Evolutionary conservation across 2,329 filamentous ascomycete genomes (phyloP).

Genomic region (Podosphaera fusca): DNA sequence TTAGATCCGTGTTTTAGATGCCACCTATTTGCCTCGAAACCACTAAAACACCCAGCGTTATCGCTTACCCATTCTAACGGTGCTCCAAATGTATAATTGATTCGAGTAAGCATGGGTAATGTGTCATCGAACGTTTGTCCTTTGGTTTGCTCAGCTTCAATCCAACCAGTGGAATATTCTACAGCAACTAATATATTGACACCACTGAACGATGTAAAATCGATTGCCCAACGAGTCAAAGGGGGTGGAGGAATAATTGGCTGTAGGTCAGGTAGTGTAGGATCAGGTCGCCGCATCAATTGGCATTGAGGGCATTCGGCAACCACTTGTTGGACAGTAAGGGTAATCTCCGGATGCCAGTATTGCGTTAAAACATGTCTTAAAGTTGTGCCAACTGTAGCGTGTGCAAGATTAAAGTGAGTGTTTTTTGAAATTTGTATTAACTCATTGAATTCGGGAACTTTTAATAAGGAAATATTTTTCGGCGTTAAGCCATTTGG

Average conservation of each 20-base stretch:
- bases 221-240: not conserved
- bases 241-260: not conserved
- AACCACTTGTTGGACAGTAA: not conserved
- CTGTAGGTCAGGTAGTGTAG: not conserved
- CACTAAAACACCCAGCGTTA: not conserved
- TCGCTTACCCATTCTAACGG: not conserved
- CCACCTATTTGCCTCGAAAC: not conserved
- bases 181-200: not conserved
- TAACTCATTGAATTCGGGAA: not conserved
- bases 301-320: not conserved
- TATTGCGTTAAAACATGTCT: too few species aligned
- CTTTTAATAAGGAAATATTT: not conserved
- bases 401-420: not conserved
- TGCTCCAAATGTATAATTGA: not conserved
- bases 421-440: not conserved
- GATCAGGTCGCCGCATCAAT: not conserved
- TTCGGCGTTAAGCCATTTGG: not conserved
- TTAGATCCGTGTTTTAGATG: not conserved
- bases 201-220: not conserved
- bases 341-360: not conserved
- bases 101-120: not conserved
- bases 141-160: not conserved
- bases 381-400: too few species aligned
- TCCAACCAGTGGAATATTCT: not conserved
- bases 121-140: not conserved